These are phyloP conservation scores for Cyclotella sp. DNA, from an alignment of 108 stramenopile species.

Conservation along the genomic window DNA sequence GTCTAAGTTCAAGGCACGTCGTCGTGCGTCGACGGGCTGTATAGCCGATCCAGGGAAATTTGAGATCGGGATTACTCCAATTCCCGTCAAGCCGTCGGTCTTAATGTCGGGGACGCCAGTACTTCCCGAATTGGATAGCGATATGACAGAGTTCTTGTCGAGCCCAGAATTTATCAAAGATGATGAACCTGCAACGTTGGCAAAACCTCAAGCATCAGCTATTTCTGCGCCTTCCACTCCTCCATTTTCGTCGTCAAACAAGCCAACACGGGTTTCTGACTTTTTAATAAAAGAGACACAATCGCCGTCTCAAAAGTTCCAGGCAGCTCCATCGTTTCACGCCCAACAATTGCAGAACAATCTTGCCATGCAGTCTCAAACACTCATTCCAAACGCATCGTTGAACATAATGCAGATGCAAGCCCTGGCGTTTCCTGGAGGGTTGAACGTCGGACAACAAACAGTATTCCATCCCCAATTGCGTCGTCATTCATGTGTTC, in stretches of 20 bases:
- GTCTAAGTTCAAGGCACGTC: slow-evolving; percentile 11
- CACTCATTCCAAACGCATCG: background rate
- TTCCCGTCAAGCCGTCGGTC: background rate
- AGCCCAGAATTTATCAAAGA: background rate
- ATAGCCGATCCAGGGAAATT: background rate
- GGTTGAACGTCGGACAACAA: background rate
- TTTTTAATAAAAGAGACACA: background rate
- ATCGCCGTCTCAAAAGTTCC: background rate
- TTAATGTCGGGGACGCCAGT: background rate
- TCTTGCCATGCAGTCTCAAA: background rate
- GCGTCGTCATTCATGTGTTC: slow-evolving; percentile 9
- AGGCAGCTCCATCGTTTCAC: background rate
- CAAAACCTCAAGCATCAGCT: background rate
- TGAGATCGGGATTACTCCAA: slow-evolving; percentile 1
- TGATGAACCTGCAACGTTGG: background rate
- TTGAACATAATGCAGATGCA: background rate
- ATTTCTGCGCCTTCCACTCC: background rate
- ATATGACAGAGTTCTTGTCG: slow-evolving; percentile 6
- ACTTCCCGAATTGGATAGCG: background rate
- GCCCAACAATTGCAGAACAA: background rate
- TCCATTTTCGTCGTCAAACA: background rate
- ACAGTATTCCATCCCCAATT: background rate
- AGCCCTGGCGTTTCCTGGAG: background rate
- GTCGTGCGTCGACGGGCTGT: slow-evolving; percentile 39
- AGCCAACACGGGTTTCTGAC: background rate